Evolutionary conservation across 352 stramenopile genomes (phyloP).

Genomic region (Globisporangium nunn): DNA sequence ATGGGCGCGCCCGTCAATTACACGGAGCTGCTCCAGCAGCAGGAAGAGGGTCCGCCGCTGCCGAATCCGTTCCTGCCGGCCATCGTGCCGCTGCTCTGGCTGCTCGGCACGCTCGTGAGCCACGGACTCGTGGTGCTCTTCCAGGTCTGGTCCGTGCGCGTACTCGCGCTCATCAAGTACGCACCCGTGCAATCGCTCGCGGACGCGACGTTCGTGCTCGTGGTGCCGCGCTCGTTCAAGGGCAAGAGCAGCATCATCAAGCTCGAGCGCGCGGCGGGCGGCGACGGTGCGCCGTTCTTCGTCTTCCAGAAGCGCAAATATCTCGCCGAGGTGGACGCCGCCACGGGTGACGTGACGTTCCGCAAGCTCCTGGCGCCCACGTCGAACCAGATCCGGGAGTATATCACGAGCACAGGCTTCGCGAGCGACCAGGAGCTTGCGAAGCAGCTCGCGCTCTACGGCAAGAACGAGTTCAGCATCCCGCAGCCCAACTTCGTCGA

Average conservation of each 20-base stretch:
- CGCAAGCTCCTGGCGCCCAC: slow-evolving; percentile 69
- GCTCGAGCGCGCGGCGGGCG: slow-evolving; percentile 37
- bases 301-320: slow-evolving; percentile 90
- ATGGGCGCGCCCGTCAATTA: slow-evolving; percentile 38
- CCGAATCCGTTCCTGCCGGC: slow-evolving; percentile 88
- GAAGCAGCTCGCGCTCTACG: slow-evolving; percentile 59
- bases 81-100: slow-evolving; percentile 85
- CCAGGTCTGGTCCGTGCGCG: slow-evolving; percentile 82
- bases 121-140: slow-evolving; percentile 86
- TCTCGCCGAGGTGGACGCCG: slow-evolving; percentile 55
- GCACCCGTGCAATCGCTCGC: slow-evolving; percentile 48
- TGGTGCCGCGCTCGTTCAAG: slow-evolving; percentile 81
- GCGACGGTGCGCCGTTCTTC: slow-evolving; percentile 47
- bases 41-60: slow-evolving; percentile 62
- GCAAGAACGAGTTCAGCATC: slow-evolving; percentile 93
- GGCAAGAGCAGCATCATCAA: slow-evolving; percentile 82
- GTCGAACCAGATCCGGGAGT: slow-evolving; percentile 53
- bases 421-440: slow-evolving; percentile 32
- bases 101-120: slow-evolving; percentile 68
- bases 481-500: slow-evolving; percentile 92
- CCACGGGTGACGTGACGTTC: slow-evolving; percentile 45
- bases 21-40: slow-evolving; percentile 42
- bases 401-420: slow-evolving; percentile 46
- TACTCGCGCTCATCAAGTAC: slow-evolving; percentile 84
- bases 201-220: slow-evolving; percentile 71